Conservation (phyloP, 768 basidiomycete species). For the Brasilioporus rufonigricans region DNA sequence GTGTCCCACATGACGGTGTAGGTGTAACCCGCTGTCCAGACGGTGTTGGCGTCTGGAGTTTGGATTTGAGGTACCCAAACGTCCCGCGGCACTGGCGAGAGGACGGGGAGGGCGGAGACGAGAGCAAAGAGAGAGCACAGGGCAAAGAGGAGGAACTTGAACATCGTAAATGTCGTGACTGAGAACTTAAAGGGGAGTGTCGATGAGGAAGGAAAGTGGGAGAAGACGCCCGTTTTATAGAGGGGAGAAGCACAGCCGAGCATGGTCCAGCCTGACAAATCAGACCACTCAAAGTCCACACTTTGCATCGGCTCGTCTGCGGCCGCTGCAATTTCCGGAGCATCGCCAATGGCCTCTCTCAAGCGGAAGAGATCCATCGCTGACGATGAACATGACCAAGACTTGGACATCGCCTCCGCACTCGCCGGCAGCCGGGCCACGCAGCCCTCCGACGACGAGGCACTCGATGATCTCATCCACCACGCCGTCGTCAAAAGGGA, state of each 20-base stretch:
- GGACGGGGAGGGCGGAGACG: constrained; percentile 31
- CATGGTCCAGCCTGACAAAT: constrained; percentile 2
- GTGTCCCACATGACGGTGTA: constrained; percentile 49
- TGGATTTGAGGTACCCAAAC: constrained; percentile 47
- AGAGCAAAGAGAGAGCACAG: constrained; percentile 24
- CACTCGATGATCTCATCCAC: constrained; percentile 62
- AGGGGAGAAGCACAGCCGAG: constrained; percentile 1
- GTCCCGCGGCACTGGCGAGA: constrained; percentile 34
- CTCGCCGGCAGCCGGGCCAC: constrained; percentile 37
- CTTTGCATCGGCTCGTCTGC: not conserved
- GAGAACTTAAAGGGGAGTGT: constrained; percentile 2
- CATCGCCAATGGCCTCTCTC: constrained; percentile 27
- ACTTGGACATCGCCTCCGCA: constrained; percentile 66
- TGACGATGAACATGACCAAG: constrained; percentile 33
- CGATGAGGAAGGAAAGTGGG: no score
- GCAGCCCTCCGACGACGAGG: constrained; percentile 59
- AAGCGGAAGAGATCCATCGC: constrained; percentile 32
- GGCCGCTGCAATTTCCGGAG: constrained; percentile 11
- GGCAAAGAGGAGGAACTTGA: constrained; percentile 13
- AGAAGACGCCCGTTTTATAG: constrained; percentile 12
- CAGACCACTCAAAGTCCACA: constrained; percentile 7
- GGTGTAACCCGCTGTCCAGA: constrained; percentile 41
- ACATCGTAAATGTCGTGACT: constrained; percentile 22
- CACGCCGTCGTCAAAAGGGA: constrained; percentile 70
- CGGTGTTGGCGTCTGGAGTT: constrained; percentile 33